phyloP scores from a whole-genome alignment of 257 asterid genomes.

The Gentiana straminea region DNA sequence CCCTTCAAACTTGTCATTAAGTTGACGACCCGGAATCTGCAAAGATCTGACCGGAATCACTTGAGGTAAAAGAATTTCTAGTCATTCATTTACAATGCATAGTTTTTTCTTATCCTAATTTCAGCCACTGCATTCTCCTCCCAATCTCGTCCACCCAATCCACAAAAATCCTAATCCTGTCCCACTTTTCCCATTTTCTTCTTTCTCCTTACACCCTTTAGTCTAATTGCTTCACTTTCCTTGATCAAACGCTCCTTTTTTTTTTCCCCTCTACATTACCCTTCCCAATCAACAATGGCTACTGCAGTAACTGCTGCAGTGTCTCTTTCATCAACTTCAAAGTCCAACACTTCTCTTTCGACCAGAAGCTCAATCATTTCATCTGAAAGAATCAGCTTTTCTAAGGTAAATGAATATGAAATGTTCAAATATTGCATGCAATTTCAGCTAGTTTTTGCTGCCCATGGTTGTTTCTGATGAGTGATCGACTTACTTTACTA shows the following conservation, averaged over 20 bases:
- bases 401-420: slow-evolving; percentile 37
- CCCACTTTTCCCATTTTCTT: slow-evolving; percentile 2
- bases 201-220: not conserved
- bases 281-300: slow-evolving; percentile 45
- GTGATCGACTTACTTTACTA: too few relatives aligned
- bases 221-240: not conserved
- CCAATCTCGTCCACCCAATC: slow-evolving; percentile 23
- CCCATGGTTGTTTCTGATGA: too few relatives aligned
- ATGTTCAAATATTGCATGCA: not conserved
- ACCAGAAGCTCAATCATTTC: slow-evolving; percentile 47
- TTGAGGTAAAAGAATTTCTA: slow-evolving; percentile 3
- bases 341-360: slow-evolving; percentile 46
- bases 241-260: slow-evolving; percentile 3
- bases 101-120: slow-evolving; percentile 18
- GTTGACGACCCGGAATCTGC: not conserved
- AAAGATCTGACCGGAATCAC: not conserved
- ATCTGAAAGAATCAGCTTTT: slow-evolving; percentile 53
- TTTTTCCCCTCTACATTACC: slow-evolving; percentile 4
- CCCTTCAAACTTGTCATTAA: too few relatives aligned
- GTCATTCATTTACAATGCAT: slow-evolving; percentile 4
- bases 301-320: slow-evolving; percentile 94
- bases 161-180: slow-evolving; percentile 11
- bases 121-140: slow-evolving; percentile 18
- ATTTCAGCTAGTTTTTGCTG: too few relatives aligned
- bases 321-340: slow-evolving; percentile 68